Evolutionary conservation across 352 stramenopile species (phyloP).

Genomic region (Phytophthora cajani): DNA sequence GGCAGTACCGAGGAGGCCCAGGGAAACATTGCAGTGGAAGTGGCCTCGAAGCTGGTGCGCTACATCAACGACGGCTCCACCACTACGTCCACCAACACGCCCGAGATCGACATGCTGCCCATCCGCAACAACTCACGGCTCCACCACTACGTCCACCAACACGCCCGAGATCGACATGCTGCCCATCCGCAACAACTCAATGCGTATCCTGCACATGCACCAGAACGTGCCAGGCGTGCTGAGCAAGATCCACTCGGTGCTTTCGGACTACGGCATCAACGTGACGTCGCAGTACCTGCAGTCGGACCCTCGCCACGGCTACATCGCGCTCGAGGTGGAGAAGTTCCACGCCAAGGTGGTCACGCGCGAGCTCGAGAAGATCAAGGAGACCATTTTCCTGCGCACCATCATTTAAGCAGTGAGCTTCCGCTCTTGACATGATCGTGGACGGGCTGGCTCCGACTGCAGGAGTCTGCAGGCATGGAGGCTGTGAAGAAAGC

Average conservation of each 20-base stretch:
- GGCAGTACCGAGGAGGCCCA: constrained; percentile 96
- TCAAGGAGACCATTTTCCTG: constrained; percentile 88
- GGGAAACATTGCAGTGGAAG: constrained; percentile 89
- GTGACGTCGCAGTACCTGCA: constrained; percentile 88
- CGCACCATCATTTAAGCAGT: constrained; percentile 71
- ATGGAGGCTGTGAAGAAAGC: constrained; percentile 12
- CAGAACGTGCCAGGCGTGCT: constrained; percentile 87
- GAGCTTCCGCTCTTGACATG: constrained; percentile 17
- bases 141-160: constrained; percentile 82
- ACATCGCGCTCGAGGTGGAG: constrained; percentile 85
- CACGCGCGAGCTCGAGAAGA: constrained; percentile 81
- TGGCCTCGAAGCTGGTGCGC: constrained; percentile 80
- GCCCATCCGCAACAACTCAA: constrained; percentile 74
- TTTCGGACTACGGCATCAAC: constrained; percentile 87
- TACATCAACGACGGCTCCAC: constrained; percentile 87
- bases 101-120: constrained; percentile 81
- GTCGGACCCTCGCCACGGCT: constrained; percentile 81
- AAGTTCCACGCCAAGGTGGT: constrained; percentile 85
- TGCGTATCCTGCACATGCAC: constrained; percentile 89
- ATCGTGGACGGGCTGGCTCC: constrained; percentile 26
- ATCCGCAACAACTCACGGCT: constrained; percentile 74
- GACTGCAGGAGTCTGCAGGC: not conserved
- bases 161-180: constrained; percentile 85
- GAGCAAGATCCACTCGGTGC: constrained; percentile 86
- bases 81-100: constrained; percentile 81